Percentiles rank a stretch among this genome's conserved stretches.
Evolutionary conservation across 345 rosid species (phyloP).

Genomic region (Gossypium ekmanianum): DNA sequence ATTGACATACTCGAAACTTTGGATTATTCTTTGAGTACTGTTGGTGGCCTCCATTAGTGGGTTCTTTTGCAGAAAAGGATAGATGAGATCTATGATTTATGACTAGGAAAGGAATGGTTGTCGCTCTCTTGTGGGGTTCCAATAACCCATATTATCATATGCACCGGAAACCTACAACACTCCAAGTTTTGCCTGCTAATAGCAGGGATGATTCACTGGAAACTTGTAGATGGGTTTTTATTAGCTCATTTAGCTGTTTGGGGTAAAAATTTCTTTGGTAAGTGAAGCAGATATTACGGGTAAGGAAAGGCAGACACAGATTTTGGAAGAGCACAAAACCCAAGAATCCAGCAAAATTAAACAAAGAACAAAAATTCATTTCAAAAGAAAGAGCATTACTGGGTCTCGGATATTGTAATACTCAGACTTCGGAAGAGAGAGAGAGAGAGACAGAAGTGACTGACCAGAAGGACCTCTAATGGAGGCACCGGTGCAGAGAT

Average conservation of each 20-base stretch:
- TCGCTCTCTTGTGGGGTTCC: conserved; percentile 16
- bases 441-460: conserved; percentile 19
- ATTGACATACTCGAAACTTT: conserved; percentile 20
- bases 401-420: neutral
- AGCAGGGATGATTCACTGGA: conserved; percentile 18
- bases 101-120: conserved; percentile 28
- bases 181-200: conserved; percentile 18
- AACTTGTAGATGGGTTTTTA: conserved; percentile 14
- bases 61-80: conserved; percentile 19
- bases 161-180: conserved; percentile 12
- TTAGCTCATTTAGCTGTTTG: conserved; percentile 7
- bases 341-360: conserved; percentile 19
- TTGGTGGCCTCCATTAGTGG: conserved; percentile 22
- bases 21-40: conserved; percentile 21
- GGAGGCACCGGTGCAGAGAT: conserved; percentile 63
- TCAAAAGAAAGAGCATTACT: neutral
- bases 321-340: conserved; percentile 25
- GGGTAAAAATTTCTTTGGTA: conserved; percentile 14
- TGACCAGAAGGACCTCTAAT: conserved; percentile 49
- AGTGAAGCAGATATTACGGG: conserved; percentile 22
- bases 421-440: conserved; percentile 7
- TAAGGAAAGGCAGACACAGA: conserved; percentile 12
- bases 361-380: conserved; percentile 12
- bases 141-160: conserved; percentile 16
- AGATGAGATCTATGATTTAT: conserved; percentile 19